phyloP scores from a whole-genome alignment of 1,284 basidiomycete species.

The Rhodotorula sp. region DNA sequence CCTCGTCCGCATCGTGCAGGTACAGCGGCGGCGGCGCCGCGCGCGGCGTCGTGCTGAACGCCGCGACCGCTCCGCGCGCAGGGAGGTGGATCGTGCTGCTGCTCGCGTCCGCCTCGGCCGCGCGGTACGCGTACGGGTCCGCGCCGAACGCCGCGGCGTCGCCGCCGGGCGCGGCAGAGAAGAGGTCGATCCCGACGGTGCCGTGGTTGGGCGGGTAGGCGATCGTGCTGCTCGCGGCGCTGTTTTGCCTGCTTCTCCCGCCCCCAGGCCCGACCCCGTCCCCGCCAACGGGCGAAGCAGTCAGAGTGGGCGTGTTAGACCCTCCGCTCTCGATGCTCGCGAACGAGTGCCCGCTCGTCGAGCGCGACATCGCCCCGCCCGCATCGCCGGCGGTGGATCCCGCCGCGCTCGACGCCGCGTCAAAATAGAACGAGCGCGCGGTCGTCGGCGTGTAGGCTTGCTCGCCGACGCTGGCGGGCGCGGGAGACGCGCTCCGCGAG shows the following conservation, averaged over 20 bases:
- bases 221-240: background rate
- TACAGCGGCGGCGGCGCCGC: background rate
- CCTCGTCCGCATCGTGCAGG: background rate
- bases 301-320: slow-evolving; percentile 3
- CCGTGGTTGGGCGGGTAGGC: slow-evolving; percentile 33
- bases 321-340: background rate
- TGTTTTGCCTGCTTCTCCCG: background rate
- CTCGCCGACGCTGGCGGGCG: background rate
- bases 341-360: background rate
- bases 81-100: slow-evolving; percentile 24
- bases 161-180: background rate
- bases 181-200: slow-evolving; percentile 6
- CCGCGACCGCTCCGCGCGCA: background rate
- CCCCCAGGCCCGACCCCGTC: background rate
- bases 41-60: background rate
- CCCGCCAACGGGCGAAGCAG: background rate
- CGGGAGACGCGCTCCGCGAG: background rate
- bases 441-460: slow-evolving; percentile 12
- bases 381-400: background rate
- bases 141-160: slow-evolving; percentile 2
- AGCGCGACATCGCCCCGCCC: background rate
- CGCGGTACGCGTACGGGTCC: slow-evolving; percentile 18
- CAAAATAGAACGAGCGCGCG: slow-evolving; percentile 14
- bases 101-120: background rate
- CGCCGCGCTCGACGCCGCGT: slow-evolving; percentile 10